These are phyloP conservation scores for Acanthamoeba healyi DNA, from an alignment of 208 protist genomes.

Conservation along the genomic window DNA sequence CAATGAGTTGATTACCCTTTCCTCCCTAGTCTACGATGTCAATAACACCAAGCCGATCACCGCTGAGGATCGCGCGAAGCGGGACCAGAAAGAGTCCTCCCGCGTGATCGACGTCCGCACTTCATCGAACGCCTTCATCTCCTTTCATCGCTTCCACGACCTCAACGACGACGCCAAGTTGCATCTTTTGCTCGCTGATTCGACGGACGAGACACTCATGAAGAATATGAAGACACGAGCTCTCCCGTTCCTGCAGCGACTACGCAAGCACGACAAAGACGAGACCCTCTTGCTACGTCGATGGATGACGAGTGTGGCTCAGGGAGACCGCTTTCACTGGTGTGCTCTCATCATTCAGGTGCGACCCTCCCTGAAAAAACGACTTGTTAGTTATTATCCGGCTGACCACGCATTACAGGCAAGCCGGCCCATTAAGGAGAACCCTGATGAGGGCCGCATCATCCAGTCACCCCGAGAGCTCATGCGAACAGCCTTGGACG, in stretches of 20 bases:
- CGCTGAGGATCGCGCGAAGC: too few relatives aligned
- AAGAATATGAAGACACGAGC: not conserved
- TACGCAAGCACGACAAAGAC: not conserved
- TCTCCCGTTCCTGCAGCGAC: conserved; percentile 21
- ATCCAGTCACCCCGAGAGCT: not conserved
- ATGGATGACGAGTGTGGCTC: conserved; percentile 16
- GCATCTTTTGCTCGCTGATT: conserved; percentile 14
- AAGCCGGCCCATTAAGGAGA: not conserved
- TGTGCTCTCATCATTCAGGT: conserved; percentile 1
- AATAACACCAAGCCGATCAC: too few relatives aligned
- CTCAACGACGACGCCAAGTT: conserved; percentile 9
- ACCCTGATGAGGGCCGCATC: not conserved
- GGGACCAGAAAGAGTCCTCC: not conserved
- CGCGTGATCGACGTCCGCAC: not conserved
- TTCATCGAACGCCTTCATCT: not conserved
- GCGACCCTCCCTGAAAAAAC: too few relatives aligned
- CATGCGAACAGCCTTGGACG: conserved; percentile 11
- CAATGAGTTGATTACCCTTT: conserved; percentile 1
- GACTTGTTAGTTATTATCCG: not conserved
- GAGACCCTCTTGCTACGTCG: not conserved
- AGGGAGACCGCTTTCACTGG: conserved; percentile 30
- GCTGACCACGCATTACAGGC: not conserved
- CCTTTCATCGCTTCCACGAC: not conserved
- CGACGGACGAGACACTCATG: conserved; percentile 60
- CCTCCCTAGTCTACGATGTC: not conserved